Base-by-base conservation (phyloP, 495 filamentous ascomycete species). In the Daldinia bambusicola region DNA sequence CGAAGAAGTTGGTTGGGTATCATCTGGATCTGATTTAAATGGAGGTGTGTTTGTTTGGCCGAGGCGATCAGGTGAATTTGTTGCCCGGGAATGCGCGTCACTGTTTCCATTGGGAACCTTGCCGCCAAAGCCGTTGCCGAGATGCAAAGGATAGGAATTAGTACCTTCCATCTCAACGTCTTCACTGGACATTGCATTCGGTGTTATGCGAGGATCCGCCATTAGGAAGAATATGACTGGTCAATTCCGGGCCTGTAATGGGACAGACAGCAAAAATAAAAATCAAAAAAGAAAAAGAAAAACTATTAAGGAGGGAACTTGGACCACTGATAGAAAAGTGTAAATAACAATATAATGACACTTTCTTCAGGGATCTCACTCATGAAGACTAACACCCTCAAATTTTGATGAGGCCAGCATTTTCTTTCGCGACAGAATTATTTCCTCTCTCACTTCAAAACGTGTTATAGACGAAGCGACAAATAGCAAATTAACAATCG, bases 1-100 rank as follows among this genome's bases (percentile, higher is more conserved):
- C 14, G 70, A 64, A 18, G 75, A 51, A 50, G 50, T 40, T 51
- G 63, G 67, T 45, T 60, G 65, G 12, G 61, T 66, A 10, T 75
- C 75, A 22, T 75, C 72, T 0, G 58, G 20, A 31, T 73, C 72
- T 56, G 67, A 61, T 62, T 70, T 71, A 41, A 71, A n/a, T 37
- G 64, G 66, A 34, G 60, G 18, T 34, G 41, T 43, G 32, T 60
- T 63, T 59, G 69, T 43, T 37, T 70, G 72, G 14, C 16, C 50
- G 4, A 43, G 30, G 14, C 48, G 43, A 6, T 62, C 32, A 31
- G 40, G 26, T 43, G 61, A 57, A 38, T 50, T 32, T 6, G 36
- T 22, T 9, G 26, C 20, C 18, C 30, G 43, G 48, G 18, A n/a
- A 45, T 65, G 64, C 36, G 41, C 55, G 30, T 72, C 22, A 38